Evolutionary conservation across 495 filamentous ascomycete genomes (phyloP), one percentile per base, ranked within the genome.

Genomic region (Aeminium ludgeri): DNA sequence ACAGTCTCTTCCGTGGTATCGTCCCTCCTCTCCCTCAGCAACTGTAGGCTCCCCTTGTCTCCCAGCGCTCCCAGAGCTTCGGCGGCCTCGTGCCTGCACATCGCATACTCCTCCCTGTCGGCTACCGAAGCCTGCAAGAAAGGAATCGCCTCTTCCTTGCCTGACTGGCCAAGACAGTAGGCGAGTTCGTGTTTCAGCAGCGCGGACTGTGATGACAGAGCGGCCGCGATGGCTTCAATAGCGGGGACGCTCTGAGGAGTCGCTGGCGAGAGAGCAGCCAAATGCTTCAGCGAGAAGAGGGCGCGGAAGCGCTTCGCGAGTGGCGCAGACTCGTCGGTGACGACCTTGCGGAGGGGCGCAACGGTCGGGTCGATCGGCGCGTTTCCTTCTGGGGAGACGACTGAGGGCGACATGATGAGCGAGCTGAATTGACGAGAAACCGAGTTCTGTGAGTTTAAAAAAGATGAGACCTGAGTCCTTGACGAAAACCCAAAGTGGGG

Each of bases 21-120:
- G 55, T 91, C 77, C 33, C 81, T 67, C 52, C 86, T 69, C 37
- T 66, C 53, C 55, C 69, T 75, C 39, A 99, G 59, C 10, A 94
- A 56, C 0, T 69, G 72, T 56, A 95, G 56, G 46, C 80, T 86
- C 2, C 63, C 67, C 10, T 59, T 57, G 41, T 91, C 74, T 1
- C 82, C 84, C 36, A 99, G 65, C 18, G 89, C 91, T 3, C 86
- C 89, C 17, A 99, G 67, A 15, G 87, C 89, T 68, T 99, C 89
- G 2, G 86, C 89, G 4, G 89, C 87, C 64, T 99, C 89, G 51
- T 99, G 89, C 50, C 89, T 72, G 55, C 84, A 91, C 86, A 99
- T 99, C 31, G 77, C 59, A 66, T 94, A 87, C 60, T 96, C 84
- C 16, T 70, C 48, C 35, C 69, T 57, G 55, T 96, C 74, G 51